Evolutionary conservation across 2,329 filamentous ascomycete genomes (phyloP), one percentile per base, ranked within the genome.

Genomic region (Trichoderma arundinaceum): DNA sequence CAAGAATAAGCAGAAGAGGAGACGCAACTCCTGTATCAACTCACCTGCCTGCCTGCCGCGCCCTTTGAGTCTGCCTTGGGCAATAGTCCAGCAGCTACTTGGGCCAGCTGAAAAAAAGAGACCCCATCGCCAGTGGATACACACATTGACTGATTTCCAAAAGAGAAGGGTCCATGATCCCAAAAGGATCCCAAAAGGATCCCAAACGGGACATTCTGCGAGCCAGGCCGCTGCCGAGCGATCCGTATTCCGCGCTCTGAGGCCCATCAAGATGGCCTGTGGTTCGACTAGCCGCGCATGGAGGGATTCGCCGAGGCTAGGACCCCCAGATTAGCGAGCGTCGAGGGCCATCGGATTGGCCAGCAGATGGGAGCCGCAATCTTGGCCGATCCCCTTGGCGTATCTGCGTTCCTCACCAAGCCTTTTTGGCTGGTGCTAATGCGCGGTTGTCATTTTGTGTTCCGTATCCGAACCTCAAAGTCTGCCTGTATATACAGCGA

Each of bases 191-290:
- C 32, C 49, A 54, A 56, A 7, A 28, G 43, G 13, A 28, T n/a
- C 41, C 19, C 39, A 9, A 33, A n/a, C n/a, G 28, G 22, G 44
- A 43, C 46, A 39, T 51, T 32, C 7, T 43, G 17, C n/a, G 44
- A 28, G 22, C 22, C 35, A 39, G 35, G 53, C 33, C 54, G 39
- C 41, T 64, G 52, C 61, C 61, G 61, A 41, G 61, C 61, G 52
- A 64, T 57, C 61, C 61, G 61, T 48, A 64, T 64, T 64, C 61
- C 61, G 61, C 61, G 15, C 41, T 49, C 6, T 28, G 41, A 17
- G 32, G 51, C 5, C 39, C 28, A 35, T 35, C 59, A 33, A 44
- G 15, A 43, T 41, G 39, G 59, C 17, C 28, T 38, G 48, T 46
- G 3, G 9, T 12, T 38, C 17, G 28, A 43, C 48, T 33, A 35